These are phyloP conservation scores for Ramichloridium luteum DNA, from an alignment of 2,329 filamentous ascomycete species.

Conservation along the genomic window DNA sequence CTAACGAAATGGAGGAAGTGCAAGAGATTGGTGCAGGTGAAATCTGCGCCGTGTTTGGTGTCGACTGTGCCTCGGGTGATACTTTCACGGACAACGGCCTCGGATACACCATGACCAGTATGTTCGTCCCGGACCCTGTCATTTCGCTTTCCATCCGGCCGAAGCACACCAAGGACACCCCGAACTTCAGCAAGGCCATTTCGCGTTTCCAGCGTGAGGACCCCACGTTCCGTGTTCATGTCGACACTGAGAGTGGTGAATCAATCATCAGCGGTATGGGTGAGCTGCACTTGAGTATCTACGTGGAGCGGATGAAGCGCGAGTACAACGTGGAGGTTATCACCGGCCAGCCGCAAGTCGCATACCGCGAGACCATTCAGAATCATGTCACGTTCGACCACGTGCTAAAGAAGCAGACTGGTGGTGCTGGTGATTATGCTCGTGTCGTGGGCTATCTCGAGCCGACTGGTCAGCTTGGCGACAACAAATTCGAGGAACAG, in stretches of 20 bases:
- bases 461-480: conserved; percentile 58
- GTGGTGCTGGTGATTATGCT: conserved; percentile 90
- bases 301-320: conserved; percentile 89
- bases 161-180: conserved; percentile 79
- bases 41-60: conserved; percentile 95
- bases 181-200: conserved; percentile 97
- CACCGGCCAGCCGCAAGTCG: conserved; percentile 92
- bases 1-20: conserved; percentile 98
- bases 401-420: conserved; percentile 86
- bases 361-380: conserved; percentile 89
- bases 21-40: conserved; percentile 86
- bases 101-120: conserved; percentile 91
- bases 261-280: conserved; percentile 99
- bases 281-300: conserved; percentile 91
- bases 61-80: conserved; percentile 94
- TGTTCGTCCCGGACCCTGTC: conserved; percentile 96
- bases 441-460: conserved; percentile 87
- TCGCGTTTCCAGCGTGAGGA: conserved; percentile 97
- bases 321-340: conserved; percentile 95
- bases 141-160: conserved; percentile 97
- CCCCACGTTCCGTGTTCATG: conserved; percentile 89
- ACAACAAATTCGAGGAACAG: conserved; percentile 76
- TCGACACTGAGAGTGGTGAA: conserved; percentile 84
- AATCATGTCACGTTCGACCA: conserved; percentile 76
- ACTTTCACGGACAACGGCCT: conserved; percentile 92